Evolutionary conservation across 495 filamentous ascomycete genomes (phyloP), one percentile per base, ranked within the genome.

Genomic region (Penicillium longicatenatum): DNA sequence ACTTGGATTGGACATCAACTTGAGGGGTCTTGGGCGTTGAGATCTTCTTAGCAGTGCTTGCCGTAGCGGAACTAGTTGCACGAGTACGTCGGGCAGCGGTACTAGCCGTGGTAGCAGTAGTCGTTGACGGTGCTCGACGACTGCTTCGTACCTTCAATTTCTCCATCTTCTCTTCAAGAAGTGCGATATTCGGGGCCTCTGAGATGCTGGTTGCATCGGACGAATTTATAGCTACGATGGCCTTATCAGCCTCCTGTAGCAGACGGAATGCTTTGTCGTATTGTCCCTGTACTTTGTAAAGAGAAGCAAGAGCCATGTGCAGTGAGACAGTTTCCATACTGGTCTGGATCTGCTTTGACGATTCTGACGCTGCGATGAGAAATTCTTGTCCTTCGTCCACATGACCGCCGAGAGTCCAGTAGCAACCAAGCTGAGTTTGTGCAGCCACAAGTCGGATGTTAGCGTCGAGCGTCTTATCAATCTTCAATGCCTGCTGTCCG

Each of bases 401-500:
- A 57, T 84, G 73, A 0, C 86, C 86, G 47, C 87, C 84, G 54
- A 85, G 81, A 42, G 86, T 78, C 71, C 81, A 88, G 51, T 89
- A 80, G 20, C 81, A 81, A 10, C 85, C 88, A 44, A 89, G 75
- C 66, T 86, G 79, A 3, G 84, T 80, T 55, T 77, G 77, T n/a
- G 74, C 77, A 24, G 74, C 72, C 24, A 77, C 65, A 21, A 80
- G 62, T 39, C 87, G 83, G 17, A 82, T 75, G 60, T 83, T 79
- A 4, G 91, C 86, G 35, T 82, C 75, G 9, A 87, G 82, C 12
- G 86, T 84, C 43, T 83, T 79, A 48, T 89, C 91, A 57, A 96
- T 84, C 67, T 89, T 91, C 50, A 89, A 75, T 1, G 91, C 91
- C 65, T 96, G 87, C 59, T 97, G 88, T 7, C 87, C 83, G 63